Conservation (phyloP, 495 filamentous ascomycete species). For the Hyphodiscus hymeniophilus region DNA sequence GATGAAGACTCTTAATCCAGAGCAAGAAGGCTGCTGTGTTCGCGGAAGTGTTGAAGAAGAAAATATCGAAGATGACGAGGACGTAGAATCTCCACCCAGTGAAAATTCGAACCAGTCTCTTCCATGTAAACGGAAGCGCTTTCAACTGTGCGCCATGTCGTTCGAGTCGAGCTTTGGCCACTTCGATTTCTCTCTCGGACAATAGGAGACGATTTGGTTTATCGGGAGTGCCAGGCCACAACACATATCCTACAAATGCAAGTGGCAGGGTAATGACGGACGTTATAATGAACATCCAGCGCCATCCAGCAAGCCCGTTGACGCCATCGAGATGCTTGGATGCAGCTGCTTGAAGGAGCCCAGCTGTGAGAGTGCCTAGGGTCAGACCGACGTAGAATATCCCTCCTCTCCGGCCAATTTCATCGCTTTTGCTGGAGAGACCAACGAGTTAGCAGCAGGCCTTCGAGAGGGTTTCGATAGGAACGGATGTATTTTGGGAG, state of each 20-base stretch:
- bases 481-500: no score
- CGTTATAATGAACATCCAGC: conserved; percentile 12
- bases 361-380: conserved; percentile 39
- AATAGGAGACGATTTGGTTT: conserved; percentile 20
- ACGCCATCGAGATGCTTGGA: conserved; percentile 12
- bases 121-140: conserved; percentile 4
- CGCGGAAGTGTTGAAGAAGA: conserved; percentile 21
- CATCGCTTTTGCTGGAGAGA: conserved; percentile 19
- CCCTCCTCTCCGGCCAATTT: conserved; percentile 26
- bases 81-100: conserved; percentile 23
- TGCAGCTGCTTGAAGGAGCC: conserved; percentile 30
- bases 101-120: conserved; percentile 15
- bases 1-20: conserved; percentile 25
- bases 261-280: conserved; percentile 7
- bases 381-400: conserved; percentile 24
- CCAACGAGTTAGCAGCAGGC: no score
- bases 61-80: conserved; percentile 14
- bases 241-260: not conserved
- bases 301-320: conserved; percentile 2
- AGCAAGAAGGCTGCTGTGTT: conserved; percentile 22
- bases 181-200: conserved; percentile 17
- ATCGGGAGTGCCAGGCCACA: conserved; percentile 26
- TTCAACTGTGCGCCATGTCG: conserved; percentile 2
- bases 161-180: conserved; percentile 15
- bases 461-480: no score